Evolutionary conservation across 2,329 filamentous ascomycete genomes (phyloP).

Genomic region (Huntiella savannae): DNA sequence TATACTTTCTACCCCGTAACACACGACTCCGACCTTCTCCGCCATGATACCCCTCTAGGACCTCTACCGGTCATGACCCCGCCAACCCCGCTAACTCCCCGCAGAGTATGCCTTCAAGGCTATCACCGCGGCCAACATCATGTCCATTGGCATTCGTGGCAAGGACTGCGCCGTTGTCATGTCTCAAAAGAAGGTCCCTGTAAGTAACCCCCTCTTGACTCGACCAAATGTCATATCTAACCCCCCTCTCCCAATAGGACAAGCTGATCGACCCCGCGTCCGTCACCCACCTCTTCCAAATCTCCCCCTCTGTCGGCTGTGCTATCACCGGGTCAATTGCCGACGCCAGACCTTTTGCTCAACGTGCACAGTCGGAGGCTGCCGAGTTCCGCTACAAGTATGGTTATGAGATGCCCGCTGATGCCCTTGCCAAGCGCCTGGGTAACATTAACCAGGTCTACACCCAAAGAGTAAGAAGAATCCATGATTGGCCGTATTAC

Average conservation of each 20-base stretch:
- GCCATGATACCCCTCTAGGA: not conserved
- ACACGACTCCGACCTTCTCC: not conserved
- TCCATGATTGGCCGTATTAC: not conserved
- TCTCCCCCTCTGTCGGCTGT: slow-evolving; percentile 89
- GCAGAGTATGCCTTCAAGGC: slow-evolving; percentile 99
- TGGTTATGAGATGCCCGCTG: slow-evolving; percentile 98
- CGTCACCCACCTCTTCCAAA: slow-evolving; percentile 91
- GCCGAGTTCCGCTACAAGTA: slow-evolving; percentile 97
- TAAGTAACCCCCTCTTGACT: slow-evolving; percentile 30
- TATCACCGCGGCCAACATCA: slow-evolving; percentile 98
- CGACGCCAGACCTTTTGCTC: slow-evolving; percentile 82
- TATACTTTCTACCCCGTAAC: too few relatives aligned
- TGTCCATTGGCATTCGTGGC: slow-evolving; percentile 84
- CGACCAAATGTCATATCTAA: not conserved
- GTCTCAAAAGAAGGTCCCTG: slow-evolving; percentile 98
- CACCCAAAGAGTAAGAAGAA: slow-evolving; percentile 61
- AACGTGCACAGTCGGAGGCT: slow-evolving; percentile 83
- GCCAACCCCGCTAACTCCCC: not conserved
- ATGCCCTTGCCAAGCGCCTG: slow-evolving; percentile 86
- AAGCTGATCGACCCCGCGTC: slow-evolving; percentile 97
- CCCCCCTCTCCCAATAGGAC: slow-evolving; percentile 39
- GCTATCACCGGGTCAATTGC: slow-evolving; percentile 98
- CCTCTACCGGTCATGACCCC: not conserved
- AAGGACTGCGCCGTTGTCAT: slow-evolving; percentile 95
- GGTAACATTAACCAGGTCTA: slow-evolving; percentile 99